Base-by-base conservation (phyloP, 805 yeast species). In the Lipomyces yamadae region DNA sequence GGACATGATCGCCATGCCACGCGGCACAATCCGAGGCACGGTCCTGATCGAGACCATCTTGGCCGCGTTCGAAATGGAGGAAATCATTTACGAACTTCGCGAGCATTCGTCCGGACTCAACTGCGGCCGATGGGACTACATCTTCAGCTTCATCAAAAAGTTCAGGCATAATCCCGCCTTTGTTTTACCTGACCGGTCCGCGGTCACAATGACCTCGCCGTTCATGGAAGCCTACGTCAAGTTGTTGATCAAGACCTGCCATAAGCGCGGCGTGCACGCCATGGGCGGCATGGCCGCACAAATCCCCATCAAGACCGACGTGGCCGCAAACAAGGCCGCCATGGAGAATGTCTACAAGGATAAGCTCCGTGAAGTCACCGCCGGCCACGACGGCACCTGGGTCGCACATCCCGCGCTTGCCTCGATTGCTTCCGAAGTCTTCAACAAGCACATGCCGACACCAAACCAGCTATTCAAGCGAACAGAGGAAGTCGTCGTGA, bases 231-330 rank as follows among this genome's bases (percentile, higher is more conserved):
- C 88, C 32, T 88, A 88, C 75, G 91, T 88, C 70, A 83, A 83
- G 72, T 81, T 87, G 70, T 82, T 88, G 75, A 87, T 88, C 73
- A 79, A 87, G 80, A 87, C 90, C 65, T 85, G 89, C 75, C 91
- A 88, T 80, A 81, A 82, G 78, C 84, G 92, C 73, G 88, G 88
- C 70, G 91, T 88, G 56, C 90, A 87, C 75, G 91, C 91, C 58
- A 85, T 87, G 84, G 91, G 91, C 61, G 91, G 91, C 65, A 87
- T 87, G 91, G 91, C 91, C 66, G 91, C 91, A 15, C 90, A 86
- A 78, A 87, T 87, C 74, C 91, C 91, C 56, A 87, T 87, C 81
- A 87, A 87, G 81, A 81, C 82, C 63, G 90, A 88, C 72, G 82
- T 81, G 56, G 84, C 76, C 63, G 86, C 88, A 72, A 87, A 87